Base-by-base conservation (phyloP, 805 yeast species). In the Teunomyces lycoperdinae region DNA sequence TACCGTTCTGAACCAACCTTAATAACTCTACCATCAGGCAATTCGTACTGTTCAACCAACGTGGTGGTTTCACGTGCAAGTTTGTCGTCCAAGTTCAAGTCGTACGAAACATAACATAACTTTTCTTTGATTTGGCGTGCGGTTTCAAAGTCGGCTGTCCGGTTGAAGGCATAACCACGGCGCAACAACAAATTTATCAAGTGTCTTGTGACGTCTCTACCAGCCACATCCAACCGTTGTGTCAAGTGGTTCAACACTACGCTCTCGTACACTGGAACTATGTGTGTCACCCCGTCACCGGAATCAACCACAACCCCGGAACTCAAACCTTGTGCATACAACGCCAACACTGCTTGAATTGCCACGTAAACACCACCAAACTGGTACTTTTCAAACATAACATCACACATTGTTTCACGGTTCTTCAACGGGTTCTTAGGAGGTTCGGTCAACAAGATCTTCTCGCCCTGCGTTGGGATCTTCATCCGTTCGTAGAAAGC, bases 221-320 rank as follows among this genome's bases (percentile, higher is more conserved):
- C 99, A 4, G 99, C 99, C 51, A 94, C 96, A 67, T 94, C 97
- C 58, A 94, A 76, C 65, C 99, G 83, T 62, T 85, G 81, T 14
- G 97, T 92, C 60, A 89, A 77, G 68, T 94, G 98, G 67, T 89
- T 92, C 64, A 94, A 79, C n/a, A 94, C 99, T 38, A 89, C 96
- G 4, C 95, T 85, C 71, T 94, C 98, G 67, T 94, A 94, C 34
- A 94, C 99, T 17, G 99, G 99, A 38, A 94, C 97, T 68, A 94
- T 86, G 65, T 94, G 99, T 3, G 99, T 94, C 42, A 92, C 99
- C 71, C 98, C 98, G 66, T 91, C 98, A 62, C 99, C 99, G 3
- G 97, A 89, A 68, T 94, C 99, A 17, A 94, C 98, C 49, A 94
- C 99, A 14, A 94, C 98, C 59, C 99, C 99, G 0, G 96, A 87